Conservation (phyloP, 2,329 filamentous ascomycete species). For the Leptographium flavum region DNA sequence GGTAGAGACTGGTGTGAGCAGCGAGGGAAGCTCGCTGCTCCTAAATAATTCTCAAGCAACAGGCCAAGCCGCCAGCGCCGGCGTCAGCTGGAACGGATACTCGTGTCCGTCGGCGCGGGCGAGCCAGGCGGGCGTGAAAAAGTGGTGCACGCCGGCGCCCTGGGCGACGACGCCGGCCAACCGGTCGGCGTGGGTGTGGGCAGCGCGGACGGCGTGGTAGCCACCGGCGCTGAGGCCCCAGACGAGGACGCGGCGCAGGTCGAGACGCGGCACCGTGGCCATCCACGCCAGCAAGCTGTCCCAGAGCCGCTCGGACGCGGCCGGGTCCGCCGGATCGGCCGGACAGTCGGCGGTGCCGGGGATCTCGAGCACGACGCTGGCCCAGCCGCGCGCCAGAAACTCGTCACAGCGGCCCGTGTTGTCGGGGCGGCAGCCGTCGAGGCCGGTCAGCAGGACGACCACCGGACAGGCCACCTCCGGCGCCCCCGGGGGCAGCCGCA, state of each 20-base stretch:
- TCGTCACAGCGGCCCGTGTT: constrained; percentile 47
- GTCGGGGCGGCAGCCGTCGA: constrained; percentile 50
- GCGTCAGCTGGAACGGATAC: constrained; percentile 45
- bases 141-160: constrained; percentile 48
- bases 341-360: constrained; percentile 56
- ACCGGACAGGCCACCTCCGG: constrained; percentile 18
- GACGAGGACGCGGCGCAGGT: constrained; percentile 40
- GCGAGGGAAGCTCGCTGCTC: too few relatives aligned
- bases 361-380: constrained; percentile 46
- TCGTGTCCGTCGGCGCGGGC: constrained; percentile 49
- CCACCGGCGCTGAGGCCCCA: constrained; percentile 55
- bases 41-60: too few relatives aligned
- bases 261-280: constrained; percentile 28
- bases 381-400: constrained; percentile 50
- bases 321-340: constrained; percentile 45
- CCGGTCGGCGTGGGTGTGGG: constrained; percentile 45
- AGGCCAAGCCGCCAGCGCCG: constrained; percentile 46
- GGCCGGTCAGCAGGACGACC: constrained; percentile 44
- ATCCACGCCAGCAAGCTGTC: constrained; percentile 48
- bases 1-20: too few relatives aligned
- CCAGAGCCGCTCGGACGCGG: constrained; percentile 46
- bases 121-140: constrained; percentile 45
- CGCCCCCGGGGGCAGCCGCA: constrained; percentile 38
- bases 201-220: constrained; percentile 54
- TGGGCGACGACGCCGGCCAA: constrained; percentile 46